A percentile compares a stretch with the other conserved stretches of the same genome.
Conservation (phyloP, 148 eudicot species). For the Persicaria maculosa region DNA sequence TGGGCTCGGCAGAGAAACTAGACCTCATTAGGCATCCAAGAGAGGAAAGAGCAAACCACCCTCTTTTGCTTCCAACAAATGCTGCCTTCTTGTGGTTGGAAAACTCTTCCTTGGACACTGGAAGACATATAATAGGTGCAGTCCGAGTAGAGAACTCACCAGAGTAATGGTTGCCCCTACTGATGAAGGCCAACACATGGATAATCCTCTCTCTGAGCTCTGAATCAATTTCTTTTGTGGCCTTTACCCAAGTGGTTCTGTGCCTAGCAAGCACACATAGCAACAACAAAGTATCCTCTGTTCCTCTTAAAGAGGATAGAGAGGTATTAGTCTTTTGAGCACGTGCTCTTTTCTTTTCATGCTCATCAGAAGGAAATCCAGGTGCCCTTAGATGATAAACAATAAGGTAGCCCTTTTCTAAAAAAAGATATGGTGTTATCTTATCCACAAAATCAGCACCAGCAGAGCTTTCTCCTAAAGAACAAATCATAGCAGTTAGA, state of each 20-base stretch:
- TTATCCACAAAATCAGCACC: slow-evolving; percentile 51
- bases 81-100: slow-evolving; percentile 50
- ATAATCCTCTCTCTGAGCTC: slow-evolving; percentile 74
- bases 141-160: slow-evolving; percentile 41
- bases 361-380: slow-evolving; percentile 45
- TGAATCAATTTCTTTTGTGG: slow-evolving; percentile 60
- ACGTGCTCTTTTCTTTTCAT: slow-evolving; percentile 71
- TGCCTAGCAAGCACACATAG: slow-evolving; percentile 63
- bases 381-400: slow-evolving; percentile 68
- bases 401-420: slow-evolving; percentile 56
- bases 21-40: slow-evolving; percentile 48
- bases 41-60: slow-evolving; percentile 81
- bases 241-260: slow-evolving; percentile 63
- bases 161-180: slow-evolving; percentile 47
- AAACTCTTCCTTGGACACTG: slow-evolving; percentile 61
- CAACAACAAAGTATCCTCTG: slow-evolving; percentile 64
- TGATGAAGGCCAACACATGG: slow-evolving; percentile 85
- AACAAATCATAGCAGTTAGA: slow-evolving; percentile 58
- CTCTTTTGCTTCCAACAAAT: slow-evolving; percentile 54
- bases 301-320: slow-evolving; percentile 60
- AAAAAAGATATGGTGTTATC: slow-evolving; percentile 55
- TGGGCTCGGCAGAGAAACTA: slow-evolving; percentile 31
- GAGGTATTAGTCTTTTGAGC: slow-evolving; percentile 49
- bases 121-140: slow-evolving; percentile 57
- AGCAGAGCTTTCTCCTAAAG: slow-evolving; percentile 55